phyloP scores from a whole-genome alignment of 129 eudicot species.

The Centella asiatica region DNA sequence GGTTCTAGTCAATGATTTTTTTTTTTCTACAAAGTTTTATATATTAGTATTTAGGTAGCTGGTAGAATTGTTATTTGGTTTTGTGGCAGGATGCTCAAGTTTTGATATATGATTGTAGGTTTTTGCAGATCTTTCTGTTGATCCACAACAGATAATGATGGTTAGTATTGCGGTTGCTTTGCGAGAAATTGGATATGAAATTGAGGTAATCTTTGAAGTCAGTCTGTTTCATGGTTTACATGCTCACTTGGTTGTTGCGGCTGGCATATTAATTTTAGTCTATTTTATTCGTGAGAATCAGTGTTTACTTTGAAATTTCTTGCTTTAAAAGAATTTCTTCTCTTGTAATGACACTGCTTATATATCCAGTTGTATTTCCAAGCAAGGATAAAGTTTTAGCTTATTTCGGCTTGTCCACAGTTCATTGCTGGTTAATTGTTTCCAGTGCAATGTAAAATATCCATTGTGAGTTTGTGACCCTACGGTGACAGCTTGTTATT shows the following conservation, averaged over 20 bases:
- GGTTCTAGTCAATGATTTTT: neutral
- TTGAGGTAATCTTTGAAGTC: constrained; percentile 53
- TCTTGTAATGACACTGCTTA: neutral
- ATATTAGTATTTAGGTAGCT: neutral
- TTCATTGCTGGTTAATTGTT: neutral
- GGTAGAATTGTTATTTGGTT: constrained; percentile 1
- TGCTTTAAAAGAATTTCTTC: too few species aligned
- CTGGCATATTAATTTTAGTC: neutral
- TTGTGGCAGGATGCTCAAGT: constrained; percentile 4
- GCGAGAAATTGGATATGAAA: constrained; percentile 73
- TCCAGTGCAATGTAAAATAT: neutral
- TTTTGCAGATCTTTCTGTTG: constrained; percentile 77
- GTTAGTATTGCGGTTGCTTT: constrained; percentile 69
- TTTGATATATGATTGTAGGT: constrained; percentile 42
- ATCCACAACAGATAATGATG: constrained; percentile 80
- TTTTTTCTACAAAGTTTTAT: neutral
- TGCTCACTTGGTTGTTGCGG: neutral
- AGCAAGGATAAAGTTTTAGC: neutral
- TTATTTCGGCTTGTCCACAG: neutral
- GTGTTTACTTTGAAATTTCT: too few species aligned
- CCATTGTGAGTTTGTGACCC: neutral
- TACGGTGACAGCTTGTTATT: too few species aligned
- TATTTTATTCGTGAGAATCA: too few species aligned
- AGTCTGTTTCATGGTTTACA: neutral
- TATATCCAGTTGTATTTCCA: neutral